phyloP scores from a whole-genome alignment of 371 early-diverging fungal genomes.

The Basidiobolus heterosporus region DNA sequence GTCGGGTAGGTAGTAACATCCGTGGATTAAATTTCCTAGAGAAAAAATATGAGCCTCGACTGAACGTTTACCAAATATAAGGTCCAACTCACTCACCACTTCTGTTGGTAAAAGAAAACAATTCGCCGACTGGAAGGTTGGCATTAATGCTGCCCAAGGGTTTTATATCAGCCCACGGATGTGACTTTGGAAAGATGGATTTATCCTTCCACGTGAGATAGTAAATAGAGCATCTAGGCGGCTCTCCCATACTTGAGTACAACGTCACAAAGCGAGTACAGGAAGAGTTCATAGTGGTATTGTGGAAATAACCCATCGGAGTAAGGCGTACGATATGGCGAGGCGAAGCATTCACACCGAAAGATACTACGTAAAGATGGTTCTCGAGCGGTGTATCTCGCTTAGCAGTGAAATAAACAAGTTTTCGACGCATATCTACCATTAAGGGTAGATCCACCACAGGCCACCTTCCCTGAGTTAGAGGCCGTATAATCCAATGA shows the following conservation, averaged over 20 bases:
- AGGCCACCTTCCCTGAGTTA: conserved; percentile 32
- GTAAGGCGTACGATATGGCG: conserved; percentile 25
- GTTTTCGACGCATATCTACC: conserved; percentile 33
- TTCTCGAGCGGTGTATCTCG: conserved; percentile 43
- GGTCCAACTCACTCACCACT: no score
- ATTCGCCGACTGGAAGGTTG: conserved; percentile 2
- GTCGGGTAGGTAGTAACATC: conserved; percentile 41
- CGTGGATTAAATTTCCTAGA: conserved; percentile 28
- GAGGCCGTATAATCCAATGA: conserved; percentile 5
- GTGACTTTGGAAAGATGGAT: conserved; percentile 4
- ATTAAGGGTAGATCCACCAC: conserved; percentile 32
- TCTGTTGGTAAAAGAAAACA: no score
- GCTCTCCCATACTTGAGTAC: conserved; percentile 30
- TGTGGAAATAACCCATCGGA: conserved; percentile 33
- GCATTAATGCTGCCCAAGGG: neutral
- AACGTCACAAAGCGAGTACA: conserved; percentile 30
- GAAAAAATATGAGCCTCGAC: no score
- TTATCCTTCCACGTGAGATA: conserved; percentile 16
- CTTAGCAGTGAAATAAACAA: conserved; percentile 56
- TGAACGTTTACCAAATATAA: no score
- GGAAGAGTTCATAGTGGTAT: conserved; percentile 20
- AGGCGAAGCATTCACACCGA: conserved; percentile 6
- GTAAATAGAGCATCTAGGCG: conserved; percentile 15
- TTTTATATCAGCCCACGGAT: neutral
- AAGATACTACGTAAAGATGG: conserved; percentile 45